Evolutionary conservation across 73 alveolate genomes (phyloP), one percentile per base, ranked within the genome.

Genomic region (Paramecium bursaria): DNA sequence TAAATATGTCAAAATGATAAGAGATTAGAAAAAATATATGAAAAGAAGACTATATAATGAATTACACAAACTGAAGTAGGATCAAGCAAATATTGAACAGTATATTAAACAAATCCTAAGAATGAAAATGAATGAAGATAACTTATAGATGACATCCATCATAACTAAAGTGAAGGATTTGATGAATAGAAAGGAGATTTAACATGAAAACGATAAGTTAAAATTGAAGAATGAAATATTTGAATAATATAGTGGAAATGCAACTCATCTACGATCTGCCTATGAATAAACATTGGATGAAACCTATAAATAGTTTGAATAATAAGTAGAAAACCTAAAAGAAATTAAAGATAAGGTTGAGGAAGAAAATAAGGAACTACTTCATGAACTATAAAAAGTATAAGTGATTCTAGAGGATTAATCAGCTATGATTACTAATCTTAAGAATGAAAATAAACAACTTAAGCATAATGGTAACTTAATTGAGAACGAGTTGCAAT

Each of bases 161-260:
- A 47, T 67, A 7, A 67, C 82, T 0, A 67, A 67, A 67, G 82
- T 67, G 0, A 67, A 67, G 27, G 82, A 67, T 67, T 42, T 67
- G 19, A 39, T 53, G 82, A 67, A 67, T 13, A 35, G 82, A 67
- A 67, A 67, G 21, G 82, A 67, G 21, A 67, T 67, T n/a, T 42
- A 67, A 42, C 82, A 67, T 67, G 82, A 67, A 39, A 67, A 67
- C 44, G 82, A 67, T 2, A 9, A 67, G 82, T 5, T 67, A 33
- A 67, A 67, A 67, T 39, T 67, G 4, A 67, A 57, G 3, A 67
- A 67, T 39, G 82, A 67, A 39, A 67, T 67, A 39, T 67, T 67
- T 67, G 82, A 67, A 39, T 67, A 67, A 35, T 67, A 67, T 67
- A 67, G 82, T 67, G 82, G 82, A 67, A 67, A 57, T 42, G 82